Conservation (phyloP, 2,329 filamentous ascomycete species). For the Colletotrichum spinosum region DNA sequence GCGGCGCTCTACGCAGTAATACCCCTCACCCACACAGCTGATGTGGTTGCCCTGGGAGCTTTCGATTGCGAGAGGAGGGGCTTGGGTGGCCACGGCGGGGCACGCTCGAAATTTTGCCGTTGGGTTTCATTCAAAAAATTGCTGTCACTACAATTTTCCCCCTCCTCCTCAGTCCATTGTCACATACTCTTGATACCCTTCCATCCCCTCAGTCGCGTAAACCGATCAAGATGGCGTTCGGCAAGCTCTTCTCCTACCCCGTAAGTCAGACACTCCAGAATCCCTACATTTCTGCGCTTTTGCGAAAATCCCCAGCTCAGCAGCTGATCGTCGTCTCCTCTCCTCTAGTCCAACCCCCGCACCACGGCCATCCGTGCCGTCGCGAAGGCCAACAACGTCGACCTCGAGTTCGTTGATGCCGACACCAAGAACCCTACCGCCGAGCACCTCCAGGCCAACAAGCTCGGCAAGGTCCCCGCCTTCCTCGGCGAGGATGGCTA, state of each 20-base stretch:
- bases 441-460: conserved; percentile 88
- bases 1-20: not conserved
- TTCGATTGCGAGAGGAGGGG: conserved; percentile 19
- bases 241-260: conserved; percentile 92
- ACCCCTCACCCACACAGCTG: conserved; percentile 18
- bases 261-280: conserved; percentile 61
- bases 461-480: conserved; percentile 90
- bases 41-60: conserved; percentile 28
- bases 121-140: conserved; percentile 37
- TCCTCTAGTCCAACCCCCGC: conserved; percentile 87
- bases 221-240: conserved; percentile 86
- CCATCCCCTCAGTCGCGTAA: conserved; percentile 42
- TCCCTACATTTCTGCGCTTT: not conserved
- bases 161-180: conserved; percentile 43
- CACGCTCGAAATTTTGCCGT: conserved; percentile 32
- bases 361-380: conserved; percentile 89
- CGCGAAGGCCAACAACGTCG: conserved; percentile 97
- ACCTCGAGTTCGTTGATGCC: conserved; percentile 85
- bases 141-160: conserved; percentile 37
- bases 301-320: conserved; percentile 10
- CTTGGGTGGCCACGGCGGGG: conserved; percentile 28
- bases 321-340: conserved; percentile 48
- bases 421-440: conserved; percentile 72
- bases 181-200: conserved; percentile 40
- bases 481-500: conserved; percentile 95